Evolutionary conservation across 2,329 filamentous ascomycete genomes (phyloP), one percentile per base, ranked within the genome.

Genomic region (Sporothrix pallida): DNA sequence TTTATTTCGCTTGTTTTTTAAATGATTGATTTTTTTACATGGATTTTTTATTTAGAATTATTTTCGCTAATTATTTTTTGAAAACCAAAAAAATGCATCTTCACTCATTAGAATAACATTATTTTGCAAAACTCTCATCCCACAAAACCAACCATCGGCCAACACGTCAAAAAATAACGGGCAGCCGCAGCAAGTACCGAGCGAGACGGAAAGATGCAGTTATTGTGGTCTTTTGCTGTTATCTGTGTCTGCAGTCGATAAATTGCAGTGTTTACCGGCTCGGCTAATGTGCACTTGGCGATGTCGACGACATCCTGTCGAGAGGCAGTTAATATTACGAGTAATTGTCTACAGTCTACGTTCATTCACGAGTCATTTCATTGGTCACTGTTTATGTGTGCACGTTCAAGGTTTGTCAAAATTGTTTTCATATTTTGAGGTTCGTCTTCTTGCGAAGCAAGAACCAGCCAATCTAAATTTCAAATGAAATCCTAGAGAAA

Each of bases 361-460:
- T 37, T 37, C 23, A 26, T 26, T 26, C 23, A 26, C 23, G 23
- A 5, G 31, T 37, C 31, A 37, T 37, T 37, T 37, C 31, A 37
- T 37, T 37, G 17, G 52, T n/a, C 17, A 26, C 12, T 10, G 23
- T 42, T 54, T 56, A 9, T 48, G 46, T 48, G 5, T 7, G n/a
- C n/a, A 37, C 7, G 31, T 37, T 56, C 52, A 56, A 26, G 3
- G 26, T 46, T n/a, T 58, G 65, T 67, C 62, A 73, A 56, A 23
- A 73, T 69, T 73, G 20, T 31, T 17, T 68, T 68, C 23, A 37
- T 56, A 65, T 68, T 60, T 46, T 48, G 23, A 26, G 42, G n/a
- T 67, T 48, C 50, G 54, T 58, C 31, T 2, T 7, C 31, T 37
- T 37, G 31, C 31, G 31, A 37, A 37, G 31, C 31, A 9, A 56